Conservation (phyloP, 352 stramenopile genomes). For the Pythium grandisporangium region DNA sequence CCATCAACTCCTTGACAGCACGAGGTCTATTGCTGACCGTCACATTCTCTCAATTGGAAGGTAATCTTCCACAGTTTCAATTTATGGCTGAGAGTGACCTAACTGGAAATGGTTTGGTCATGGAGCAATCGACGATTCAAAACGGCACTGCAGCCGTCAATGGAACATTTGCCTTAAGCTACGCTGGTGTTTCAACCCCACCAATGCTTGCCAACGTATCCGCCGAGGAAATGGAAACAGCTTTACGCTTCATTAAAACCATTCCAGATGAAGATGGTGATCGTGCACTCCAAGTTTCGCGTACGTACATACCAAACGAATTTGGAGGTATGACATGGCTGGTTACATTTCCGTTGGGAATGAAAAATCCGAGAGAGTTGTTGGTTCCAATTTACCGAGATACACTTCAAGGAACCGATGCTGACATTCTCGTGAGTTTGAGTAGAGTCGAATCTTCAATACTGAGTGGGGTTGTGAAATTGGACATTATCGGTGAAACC, state of each 20-base stretch:
- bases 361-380: constrained; percentile 21
- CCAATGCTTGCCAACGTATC: constrained; percentile 72
- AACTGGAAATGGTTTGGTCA: constrained; percentile 11
- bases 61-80: constrained; percentile 16
- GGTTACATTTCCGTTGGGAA: constrained; percentile 39
- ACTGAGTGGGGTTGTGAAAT: constrained; percentile 26
- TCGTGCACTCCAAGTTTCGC: constrained; percentile 37
- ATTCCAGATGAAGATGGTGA: constrained; percentile 54
- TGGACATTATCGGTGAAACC: constrained; percentile 17
- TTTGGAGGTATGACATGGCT: constrained; percentile 32
- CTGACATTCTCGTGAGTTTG: constrained; percentile 23
- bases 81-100: constrained; percentile 10
- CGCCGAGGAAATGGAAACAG: constrained; percentile 63
- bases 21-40: constrained; percentile 15
- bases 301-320: too few relatives aligned
- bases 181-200: constrained; percentile 37
- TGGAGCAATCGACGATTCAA: constrained; percentile 21
- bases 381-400: constrained; percentile 15
- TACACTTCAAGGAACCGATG: constrained; percentile 25
- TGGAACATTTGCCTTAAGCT: constrained; percentile 39
- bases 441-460: too few relatives aligned
- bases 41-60: constrained; percentile 16
- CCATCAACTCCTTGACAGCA: constrained; percentile 2
- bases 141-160: constrained; percentile 25
- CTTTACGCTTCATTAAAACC: constrained; percentile 55